A percentile compares a stretch with the other conserved stretches of the same genome.
These are phyloP conservation scores for Annulohypoxylon bovei DNA, from an alignment of 495 filamentous ascomycete species.

Conservation along the genomic window DNA sequence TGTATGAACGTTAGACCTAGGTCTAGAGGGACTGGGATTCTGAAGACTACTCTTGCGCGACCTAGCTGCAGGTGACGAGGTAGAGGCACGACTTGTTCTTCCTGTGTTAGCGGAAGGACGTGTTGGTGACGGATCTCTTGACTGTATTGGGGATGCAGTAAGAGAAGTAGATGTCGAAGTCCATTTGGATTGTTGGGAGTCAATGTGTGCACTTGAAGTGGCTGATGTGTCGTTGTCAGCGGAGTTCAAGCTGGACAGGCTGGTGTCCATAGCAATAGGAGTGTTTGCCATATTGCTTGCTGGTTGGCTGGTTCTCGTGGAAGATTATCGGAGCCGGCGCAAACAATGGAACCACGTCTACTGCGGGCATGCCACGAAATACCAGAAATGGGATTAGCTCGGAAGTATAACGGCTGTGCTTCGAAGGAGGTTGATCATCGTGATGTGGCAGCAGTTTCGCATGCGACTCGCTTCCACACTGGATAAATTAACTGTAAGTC, in stretches of 20 bases:
- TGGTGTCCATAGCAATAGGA: slow-evolving; percentile 44
- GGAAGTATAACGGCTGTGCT: slow-evolving; percentile 40
- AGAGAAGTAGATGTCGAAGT: slow-evolving; percentile 59
- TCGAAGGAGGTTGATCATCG: slow-evolving; percentile 45
- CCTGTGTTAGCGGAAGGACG: slow-evolving; percentile 47
- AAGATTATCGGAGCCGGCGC: slow-evolving; percentile 31
- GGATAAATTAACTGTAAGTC: slow-evolving; percentile 7
- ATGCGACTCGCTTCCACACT: slow-evolving; percentile 39
- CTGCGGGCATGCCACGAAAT: slow-evolving; percentile 42
- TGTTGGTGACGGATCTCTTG: slow-evolving; percentile 62
- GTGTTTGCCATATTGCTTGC: slow-evolving; percentile 42
- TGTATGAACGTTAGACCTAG: slow-evolving; percentile 63
- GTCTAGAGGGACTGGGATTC: slow-evolving; percentile 73
- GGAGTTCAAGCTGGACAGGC: slow-evolving; percentile 44
- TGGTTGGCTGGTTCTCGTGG: slow-evolving; percentile 24
- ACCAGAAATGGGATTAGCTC: slow-evolving; percentile 45
- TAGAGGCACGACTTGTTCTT: slow-evolving; percentile 38
- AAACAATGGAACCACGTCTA: slow-evolving; percentile 48
- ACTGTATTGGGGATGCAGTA: slow-evolving; percentile 58
- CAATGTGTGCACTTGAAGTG: slow-evolving; percentile 44
- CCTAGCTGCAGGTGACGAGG: slow-evolving; percentile 45
- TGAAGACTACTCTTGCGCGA: slow-evolving; percentile 75
- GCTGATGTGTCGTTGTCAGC: slow-evolving; percentile 44
- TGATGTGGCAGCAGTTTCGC: slow-evolving; percentile 44
- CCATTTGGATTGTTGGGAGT: slow-evolving; percentile 51